These are phyloP conservation scores for Pyrenophora seminiperda DNA, from an alignment of 2,329 filamentous ascomycete genomes.

Conservation along the genomic window DNA sequence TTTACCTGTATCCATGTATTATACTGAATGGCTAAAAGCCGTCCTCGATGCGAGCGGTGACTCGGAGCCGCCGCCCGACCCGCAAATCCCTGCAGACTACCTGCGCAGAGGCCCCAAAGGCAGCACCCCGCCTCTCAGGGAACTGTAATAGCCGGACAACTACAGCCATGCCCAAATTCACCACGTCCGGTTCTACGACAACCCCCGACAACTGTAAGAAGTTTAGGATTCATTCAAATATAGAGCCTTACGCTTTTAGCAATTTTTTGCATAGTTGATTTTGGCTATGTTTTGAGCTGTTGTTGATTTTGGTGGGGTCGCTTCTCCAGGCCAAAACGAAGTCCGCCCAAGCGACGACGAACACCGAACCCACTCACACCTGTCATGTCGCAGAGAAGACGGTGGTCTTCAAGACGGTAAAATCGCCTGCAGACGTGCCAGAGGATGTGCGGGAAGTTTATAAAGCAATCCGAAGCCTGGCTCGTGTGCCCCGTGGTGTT, in stretches of 20 bases:
- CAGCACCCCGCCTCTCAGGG: background rate
- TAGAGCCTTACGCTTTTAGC: too few species aligned
- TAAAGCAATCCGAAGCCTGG: conserved; percentile 5
- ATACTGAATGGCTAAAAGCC: too few species aligned
- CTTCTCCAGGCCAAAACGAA: too few species aligned
- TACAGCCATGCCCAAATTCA: too few species aligned
- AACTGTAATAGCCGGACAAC: too few species aligned
- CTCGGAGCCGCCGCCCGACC: background rate
- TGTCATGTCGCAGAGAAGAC: conserved; percentile 5
- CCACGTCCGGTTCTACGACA: background rate
- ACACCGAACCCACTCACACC: conserved; percentile 4
- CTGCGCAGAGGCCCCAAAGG: background rate
- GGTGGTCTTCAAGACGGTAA: conserved; percentile 1
- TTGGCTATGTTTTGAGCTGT: too few species aligned
- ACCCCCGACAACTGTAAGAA: too few species aligned
- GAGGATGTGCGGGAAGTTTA: conserved; percentile 8
- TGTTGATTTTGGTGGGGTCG: too few species aligned
- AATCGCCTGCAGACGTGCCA: conserved; percentile 10
- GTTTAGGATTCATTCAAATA: too few species aligned
- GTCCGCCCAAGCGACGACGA: background rate
- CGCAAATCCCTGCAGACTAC: background rate
- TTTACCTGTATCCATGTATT: too few species aligned
- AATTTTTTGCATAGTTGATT: too few species aligned
- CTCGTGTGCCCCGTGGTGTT: conserved; percentile 1
- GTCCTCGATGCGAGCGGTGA: background rate